Percentiles rank a stretch among this genome's conserved stretches.
These are phyloP conservation scores for Penicillium subrubescens DNA, from an alignment of 495 filamentous ascomycete species.

Conservation along the genomic window DNA sequence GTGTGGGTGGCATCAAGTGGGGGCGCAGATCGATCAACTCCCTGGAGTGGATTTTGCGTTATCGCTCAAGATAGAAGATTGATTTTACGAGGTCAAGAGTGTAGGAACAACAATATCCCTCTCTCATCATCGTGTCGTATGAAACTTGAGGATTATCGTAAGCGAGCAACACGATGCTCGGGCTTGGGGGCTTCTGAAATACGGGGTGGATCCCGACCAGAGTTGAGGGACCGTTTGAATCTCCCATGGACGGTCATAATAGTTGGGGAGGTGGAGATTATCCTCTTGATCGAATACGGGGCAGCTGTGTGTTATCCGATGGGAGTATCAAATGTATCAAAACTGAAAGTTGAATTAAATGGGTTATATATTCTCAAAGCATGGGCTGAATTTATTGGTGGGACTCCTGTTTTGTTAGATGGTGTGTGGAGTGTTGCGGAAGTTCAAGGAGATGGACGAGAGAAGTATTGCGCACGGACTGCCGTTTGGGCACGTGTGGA, in stretches of 20 bases:
- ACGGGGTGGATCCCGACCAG: not conserved
- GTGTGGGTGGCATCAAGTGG: not conserved
- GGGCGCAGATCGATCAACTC: not conserved
- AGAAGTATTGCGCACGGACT: not conserved
- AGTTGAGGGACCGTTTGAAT: not conserved
- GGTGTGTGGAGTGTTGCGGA: not conserved
- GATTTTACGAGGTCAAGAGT: not conserved
- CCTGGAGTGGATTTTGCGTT: not conserved
- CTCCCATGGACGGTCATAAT: not conserved
- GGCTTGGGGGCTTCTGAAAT: not conserved
- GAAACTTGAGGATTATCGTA: not conserved
- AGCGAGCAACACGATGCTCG: not conserved
- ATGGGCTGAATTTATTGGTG: not conserved
- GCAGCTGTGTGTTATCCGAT: not conserved
- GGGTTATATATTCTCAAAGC: not conserved
- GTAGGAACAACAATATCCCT: not conserved
- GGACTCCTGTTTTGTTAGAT: not conserved
- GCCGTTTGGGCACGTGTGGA: not conserved
- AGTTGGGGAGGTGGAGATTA: not conserved
- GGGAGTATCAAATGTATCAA: not conserved
- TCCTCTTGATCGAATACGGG: not conserved
- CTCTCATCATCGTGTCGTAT: not conserved
- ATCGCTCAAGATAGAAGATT: not conserved
- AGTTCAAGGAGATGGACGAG: not conserved
- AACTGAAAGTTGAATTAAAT: not conserved